Conservation (phyloP, 2,329 filamentous ascomycete genomes). For the Zelopaecilomyces penicillatus region DNA sequence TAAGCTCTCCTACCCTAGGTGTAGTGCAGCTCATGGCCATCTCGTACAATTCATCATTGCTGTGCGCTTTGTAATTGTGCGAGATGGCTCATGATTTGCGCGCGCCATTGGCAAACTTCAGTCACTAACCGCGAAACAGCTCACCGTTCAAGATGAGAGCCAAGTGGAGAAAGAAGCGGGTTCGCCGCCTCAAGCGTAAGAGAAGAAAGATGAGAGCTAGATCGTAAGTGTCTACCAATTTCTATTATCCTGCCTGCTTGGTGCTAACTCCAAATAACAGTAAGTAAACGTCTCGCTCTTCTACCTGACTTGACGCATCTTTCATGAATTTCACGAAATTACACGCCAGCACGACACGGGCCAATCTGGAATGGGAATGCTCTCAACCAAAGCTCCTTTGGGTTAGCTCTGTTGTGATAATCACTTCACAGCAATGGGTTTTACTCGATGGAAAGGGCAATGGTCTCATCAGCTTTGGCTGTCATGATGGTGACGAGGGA, state of each 20-base stretch:
- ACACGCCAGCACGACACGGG: conserved; percentile 20
- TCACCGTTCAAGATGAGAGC: conserved; percentile 65
- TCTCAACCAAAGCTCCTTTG: conserved; percentile 5
- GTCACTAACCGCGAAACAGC: conserved; percentile 11
- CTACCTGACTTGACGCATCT: conserved; percentile 46
- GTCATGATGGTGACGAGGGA: conserved; percentile 23
- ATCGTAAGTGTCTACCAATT: conserved; percentile 59
- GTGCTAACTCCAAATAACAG: conserved; percentile 34
- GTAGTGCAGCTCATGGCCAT: neutral
- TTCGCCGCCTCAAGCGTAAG: conserved; percentile 98
- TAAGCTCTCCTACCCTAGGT: conserved; percentile 16
- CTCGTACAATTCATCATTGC: conserved; percentile 3
- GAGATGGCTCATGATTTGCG: neutral
- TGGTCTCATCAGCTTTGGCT: conserved; percentile 9
- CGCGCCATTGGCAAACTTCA: neutral
- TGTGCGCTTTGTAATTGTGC: neutral
- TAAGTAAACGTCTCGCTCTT: conserved; percentile 59
- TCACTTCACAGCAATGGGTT: conserved; percentile 5
- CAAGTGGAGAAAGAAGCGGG: conserved; percentile 99
- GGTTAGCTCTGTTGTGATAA: neutral
- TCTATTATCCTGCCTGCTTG: conserved; percentile 7
- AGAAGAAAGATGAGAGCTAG: conserved; percentile 99
- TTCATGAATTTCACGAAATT: conserved; percentile 28
- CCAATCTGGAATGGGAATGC: conserved; percentile 14
- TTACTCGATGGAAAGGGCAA: neutral